Evolutionary conservation across 192 early-diverging fungal species (phyloP).

Genomic region (Backusella westeae): DNA sequence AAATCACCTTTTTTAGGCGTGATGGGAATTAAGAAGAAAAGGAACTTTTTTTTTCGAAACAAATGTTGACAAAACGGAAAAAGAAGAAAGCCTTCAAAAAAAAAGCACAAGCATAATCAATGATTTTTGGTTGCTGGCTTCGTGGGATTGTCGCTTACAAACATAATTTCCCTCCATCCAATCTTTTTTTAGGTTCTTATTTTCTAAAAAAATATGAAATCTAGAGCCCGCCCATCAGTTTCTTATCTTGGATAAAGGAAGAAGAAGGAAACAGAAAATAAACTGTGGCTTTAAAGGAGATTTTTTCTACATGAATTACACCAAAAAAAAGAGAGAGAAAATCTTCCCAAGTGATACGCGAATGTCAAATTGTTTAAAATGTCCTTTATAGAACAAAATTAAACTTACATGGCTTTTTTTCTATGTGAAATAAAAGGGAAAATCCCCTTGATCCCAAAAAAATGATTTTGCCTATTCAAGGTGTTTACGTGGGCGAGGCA

Average conservation of each 20-base stretch:
- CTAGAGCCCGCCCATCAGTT: slow-evolving; percentile 1
- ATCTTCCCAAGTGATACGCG: neutral
- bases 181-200: slow-evolving; percentile 3
- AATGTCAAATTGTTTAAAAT: neutral
- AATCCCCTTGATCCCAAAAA: neutral
- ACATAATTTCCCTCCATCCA: neutral
- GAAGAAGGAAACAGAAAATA: neutral
- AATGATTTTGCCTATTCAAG: neutral
- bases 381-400: neutral
- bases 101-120: neutral
- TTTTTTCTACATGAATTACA: neutral
- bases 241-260: neutral
- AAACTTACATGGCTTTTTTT: neutral
- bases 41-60: neutral
- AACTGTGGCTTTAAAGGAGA: neutral
- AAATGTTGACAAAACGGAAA: neutral
- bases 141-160: slow-evolving; percentile 7
- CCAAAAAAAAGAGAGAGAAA: neutral
- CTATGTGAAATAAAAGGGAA: slow-evolving; percentile 2
- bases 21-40: neutral
- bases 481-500: neutral
- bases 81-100: neutral
- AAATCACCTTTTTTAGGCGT: neutral
- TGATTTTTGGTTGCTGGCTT: neutral
- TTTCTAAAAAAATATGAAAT: neutral